Conservation (phyloP, 2,329 filamentous ascomycete genomes). For the Pseudocercospora fijiensis region DNA sequence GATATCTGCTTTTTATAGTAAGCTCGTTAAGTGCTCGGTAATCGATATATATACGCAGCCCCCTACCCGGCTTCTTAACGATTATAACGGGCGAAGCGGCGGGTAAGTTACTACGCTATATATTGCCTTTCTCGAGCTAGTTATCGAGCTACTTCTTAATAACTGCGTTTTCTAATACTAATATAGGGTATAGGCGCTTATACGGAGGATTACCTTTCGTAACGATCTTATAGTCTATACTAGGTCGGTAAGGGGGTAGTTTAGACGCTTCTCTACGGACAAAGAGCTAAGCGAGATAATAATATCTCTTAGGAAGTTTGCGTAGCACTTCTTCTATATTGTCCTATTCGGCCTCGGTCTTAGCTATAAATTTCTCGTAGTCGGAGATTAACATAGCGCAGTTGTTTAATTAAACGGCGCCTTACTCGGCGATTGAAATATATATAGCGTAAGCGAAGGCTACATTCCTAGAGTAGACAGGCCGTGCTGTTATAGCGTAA, state of each 20-base stretch:
- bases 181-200: neutral
- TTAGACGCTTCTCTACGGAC: no score
- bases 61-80: no score
- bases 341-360: neutral
- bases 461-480: neutral
- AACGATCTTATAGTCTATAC: slow-evolving; percentile 6
- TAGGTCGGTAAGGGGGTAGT: no score
- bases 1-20: neutral
- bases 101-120: no score
- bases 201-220: neutral
- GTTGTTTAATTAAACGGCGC: neutral
- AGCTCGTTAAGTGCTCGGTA: neutral
- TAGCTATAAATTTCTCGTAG: neutral
- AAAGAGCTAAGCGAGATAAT: no score
- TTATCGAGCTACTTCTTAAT: no score
- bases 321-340: neutral
- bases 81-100: no score
- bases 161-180: neutral
- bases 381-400: neutral
- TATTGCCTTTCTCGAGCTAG: no score
- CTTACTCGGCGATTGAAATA: neutral
- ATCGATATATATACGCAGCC: neutral
- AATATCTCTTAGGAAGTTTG: no score
- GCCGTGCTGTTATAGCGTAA: neutral
- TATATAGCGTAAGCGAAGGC: neutral